These are phyloP conservation scores for Botrytis squamosa DNA, from an alignment of 2,329 filamentous ascomycete species.

Conservation along the genomic window DNA sequence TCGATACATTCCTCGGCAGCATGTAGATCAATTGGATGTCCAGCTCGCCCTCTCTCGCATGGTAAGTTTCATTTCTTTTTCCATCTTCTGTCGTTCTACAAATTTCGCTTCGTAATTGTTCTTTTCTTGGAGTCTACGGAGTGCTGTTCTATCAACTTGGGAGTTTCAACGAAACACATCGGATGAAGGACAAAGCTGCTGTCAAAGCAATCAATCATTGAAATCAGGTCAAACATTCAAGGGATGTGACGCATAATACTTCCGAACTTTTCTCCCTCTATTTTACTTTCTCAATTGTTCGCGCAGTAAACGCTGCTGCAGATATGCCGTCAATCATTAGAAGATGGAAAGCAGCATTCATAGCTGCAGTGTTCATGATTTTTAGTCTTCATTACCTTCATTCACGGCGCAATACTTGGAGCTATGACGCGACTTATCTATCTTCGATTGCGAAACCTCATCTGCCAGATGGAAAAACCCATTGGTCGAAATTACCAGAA, in stretches of 20 bases:
- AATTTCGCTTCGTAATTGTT: background rate
- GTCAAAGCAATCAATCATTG: background rate
- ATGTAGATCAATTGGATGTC: background rate
- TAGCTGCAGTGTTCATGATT: constrained; percentile 30
- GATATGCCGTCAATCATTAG: constrained; percentile 30
- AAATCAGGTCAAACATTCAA: background rate
- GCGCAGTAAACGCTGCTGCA: background rate
- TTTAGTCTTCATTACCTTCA: constrained; percentile 33
- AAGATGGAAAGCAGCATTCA: constrained; percentile 33
- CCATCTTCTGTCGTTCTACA: background rate
- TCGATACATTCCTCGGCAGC: constrained; percentile 1
- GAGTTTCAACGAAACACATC: background rate
- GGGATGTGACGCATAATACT: constrained; percentile 13
- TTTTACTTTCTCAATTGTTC: background rate
- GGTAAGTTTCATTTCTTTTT: background rate
- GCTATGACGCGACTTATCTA: constrained; percentile 24
- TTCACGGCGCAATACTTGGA: constrained; percentile 28
- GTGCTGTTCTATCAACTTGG: background rate
- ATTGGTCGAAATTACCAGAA: constrained; percentile 38
- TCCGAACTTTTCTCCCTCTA: background rate
- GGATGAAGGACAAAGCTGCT: constrained; percentile 9
- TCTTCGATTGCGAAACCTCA: constrained; percentile 19
- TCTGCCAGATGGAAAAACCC: constrained; percentile 58
- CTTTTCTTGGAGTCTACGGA: background rate
- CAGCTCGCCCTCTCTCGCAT: background rate